A percentile compares a stretch with the other conserved stretches of the same genome.
These are phyloP conservation scores for Grosmannia serpens DNA, from an alignment of 2,329 filamentous ascomycete genomes.

Conservation along the genomic window DNA sequence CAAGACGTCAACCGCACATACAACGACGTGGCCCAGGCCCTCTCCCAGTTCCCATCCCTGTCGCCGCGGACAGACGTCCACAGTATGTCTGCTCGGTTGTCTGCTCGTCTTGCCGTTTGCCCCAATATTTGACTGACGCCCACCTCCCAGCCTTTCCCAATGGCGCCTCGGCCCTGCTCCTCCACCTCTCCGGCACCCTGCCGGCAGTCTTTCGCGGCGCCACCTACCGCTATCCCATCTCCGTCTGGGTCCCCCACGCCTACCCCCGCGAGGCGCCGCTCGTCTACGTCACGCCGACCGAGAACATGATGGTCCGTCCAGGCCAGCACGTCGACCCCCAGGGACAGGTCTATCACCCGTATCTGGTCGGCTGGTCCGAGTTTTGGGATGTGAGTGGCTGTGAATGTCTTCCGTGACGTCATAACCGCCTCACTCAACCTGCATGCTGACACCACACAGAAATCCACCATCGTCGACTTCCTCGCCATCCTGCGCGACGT, in stretches of 20 bases:
- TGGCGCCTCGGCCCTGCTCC: slow-evolving; percentile 73
- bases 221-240: slow-evolving; percentile 82
- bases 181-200: slow-evolving; percentile 77
- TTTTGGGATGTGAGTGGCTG: slow-evolving; percentile 84
- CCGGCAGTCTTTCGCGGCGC: slow-evolving; percentile 85
- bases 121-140: background rate
- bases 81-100: slow-evolving; percentile 47
- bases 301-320: slow-evolving; percentile 78
- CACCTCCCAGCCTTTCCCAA: slow-evolving; percentile 63
- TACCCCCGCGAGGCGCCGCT: slow-evolving; percentile 82
- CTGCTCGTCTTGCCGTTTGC: background rate
- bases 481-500: slow-evolving; percentile 71
- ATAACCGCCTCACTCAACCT: background rate
- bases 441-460: slow-evolving; percentile 31
- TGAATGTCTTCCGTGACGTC: no score
- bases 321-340: slow-evolving; percentile 93
- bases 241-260: slow-evolving; percentile 83
- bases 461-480: slow-evolving; percentile 75
- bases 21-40: slow-evolving; percentile 73
- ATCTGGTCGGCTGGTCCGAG: slow-evolving; percentile 77
- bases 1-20: slow-evolving; percentile 87
- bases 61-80: slow-evolving; percentile 87
- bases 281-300: slow-evolving; percentile 77
- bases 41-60: slow-evolving; percentile 69
- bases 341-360: slow-evolving; percentile 90